Evolutionary conservation across 768 basidiomycete genomes (phyloP), one percentile per base, ranked within the genome.

Genomic region (Lactifluus rugatus): DNA sequence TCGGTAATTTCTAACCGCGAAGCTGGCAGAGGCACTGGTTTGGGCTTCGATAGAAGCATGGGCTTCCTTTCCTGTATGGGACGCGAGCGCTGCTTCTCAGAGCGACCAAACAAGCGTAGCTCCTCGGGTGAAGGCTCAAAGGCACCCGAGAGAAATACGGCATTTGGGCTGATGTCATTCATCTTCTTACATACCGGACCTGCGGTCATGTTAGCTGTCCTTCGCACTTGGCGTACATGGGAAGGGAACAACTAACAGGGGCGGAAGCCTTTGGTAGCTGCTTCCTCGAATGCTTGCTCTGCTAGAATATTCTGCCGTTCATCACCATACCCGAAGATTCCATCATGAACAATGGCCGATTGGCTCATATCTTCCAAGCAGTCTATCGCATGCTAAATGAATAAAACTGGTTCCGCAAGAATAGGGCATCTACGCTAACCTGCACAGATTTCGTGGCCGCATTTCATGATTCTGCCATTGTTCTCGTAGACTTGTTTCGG

Each of bases 91-190:
- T 58, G 48, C 42, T 59, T 41, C 53, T 59, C 26, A 54, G 65
- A 66, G n/a, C 72, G 73, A 16, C 70, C 68, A 19, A 77, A 72
- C 5, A 71, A 66, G 14, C 68, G 68, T 9, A 87, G 64, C 55
- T 87, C 84, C 37, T 82, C 78, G 3, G 76, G 76, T 0, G 80
- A 75, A 0, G 89, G 86, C 64, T 85, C 80, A 65, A 93, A 92
- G 0, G 87, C 86, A 2, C 71, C 68, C 1, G 82, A 75, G 46
- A 75, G 75, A 77, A 86, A 93, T 28, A 84, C 70, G 53, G 76
- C 77, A 26, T 70, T 69, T 9, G 73, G 70, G 8, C 71, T 70
- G 17, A 81, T 72, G 60, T 86, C 81, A 53, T 79, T 76, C 75
- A 83, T 82, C 64, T 76, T 77, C 66, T 82, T 81, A 71, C 90